phyloP scores from a whole-genome alignment of 139 green algal genomes.

The Eudorina sp. region DNA sequence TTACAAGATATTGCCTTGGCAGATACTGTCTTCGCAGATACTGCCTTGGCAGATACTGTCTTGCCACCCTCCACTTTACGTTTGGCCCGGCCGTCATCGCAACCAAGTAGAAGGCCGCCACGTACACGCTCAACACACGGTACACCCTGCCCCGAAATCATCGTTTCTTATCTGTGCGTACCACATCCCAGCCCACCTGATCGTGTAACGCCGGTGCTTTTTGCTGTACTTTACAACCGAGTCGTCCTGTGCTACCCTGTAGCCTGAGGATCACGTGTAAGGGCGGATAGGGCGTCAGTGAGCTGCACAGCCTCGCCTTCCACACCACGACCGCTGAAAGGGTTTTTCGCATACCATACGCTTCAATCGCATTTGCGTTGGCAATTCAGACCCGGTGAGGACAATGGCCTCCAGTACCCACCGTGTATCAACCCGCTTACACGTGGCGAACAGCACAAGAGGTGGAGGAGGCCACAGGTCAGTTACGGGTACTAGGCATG shows the following conservation, averaged over 20 bases:
- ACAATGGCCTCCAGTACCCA: neutral
- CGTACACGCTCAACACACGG: neutral
- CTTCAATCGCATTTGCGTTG: neutral
- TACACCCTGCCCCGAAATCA: neutral
- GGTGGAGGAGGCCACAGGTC: too few species aligned
- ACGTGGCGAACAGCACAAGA: neutral
- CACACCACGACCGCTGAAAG: neutral
- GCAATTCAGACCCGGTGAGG: neutral
- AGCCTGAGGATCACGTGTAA: neutral
- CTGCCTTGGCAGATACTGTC: neutral
- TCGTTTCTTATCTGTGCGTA: neutral
- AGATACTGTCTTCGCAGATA: neutral
- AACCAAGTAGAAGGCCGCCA: neutral
- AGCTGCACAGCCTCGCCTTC: neutral
- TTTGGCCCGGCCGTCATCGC: neutral
- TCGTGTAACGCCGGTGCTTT: conserved; percentile 26
- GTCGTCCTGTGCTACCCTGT: neutral
- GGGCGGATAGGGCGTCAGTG: neutral
- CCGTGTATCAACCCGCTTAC: neutral
- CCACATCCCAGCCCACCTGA: conserved; percentile 1
- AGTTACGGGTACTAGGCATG: neutral
- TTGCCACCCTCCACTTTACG: neutral
- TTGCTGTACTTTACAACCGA: conserved; percentile 25
- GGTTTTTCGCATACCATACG: neutral
- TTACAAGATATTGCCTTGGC: too few species aligned